These are phyloP conservation scores for Pseudovirgaria hyperparasitica DNA, from an alignment of 2,329 filamentous ascomycete species.

Conservation along the genomic window DNA sequence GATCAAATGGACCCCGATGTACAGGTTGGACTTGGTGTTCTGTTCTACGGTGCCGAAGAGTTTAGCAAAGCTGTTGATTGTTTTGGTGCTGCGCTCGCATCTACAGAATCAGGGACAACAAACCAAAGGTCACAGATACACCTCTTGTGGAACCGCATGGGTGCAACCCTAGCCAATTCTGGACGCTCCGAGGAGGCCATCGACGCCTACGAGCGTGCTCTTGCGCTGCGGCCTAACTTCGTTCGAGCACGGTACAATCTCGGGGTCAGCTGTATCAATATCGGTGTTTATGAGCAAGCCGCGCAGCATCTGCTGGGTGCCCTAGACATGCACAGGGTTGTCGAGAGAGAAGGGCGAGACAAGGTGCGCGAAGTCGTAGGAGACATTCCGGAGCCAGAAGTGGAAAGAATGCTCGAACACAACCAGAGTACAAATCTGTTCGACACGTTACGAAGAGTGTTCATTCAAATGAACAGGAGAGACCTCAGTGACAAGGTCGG, in stretches of 20 bases:
- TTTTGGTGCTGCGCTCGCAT: constrained; percentile 82
- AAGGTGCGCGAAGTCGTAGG: constrained; percentile 70
- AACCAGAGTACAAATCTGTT: constrained; percentile 96
- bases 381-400: constrained; percentile 52
- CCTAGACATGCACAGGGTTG: constrained; percentile 87
- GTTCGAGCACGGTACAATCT: constrained; percentile 95
- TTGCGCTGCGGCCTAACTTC: constrained; percentile 86
- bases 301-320: constrained; percentile 87
- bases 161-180: constrained; percentile 89
- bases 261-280: constrained; percentile 93
- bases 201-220: constrained; percentile 85
- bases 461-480: constrained; percentile 83
- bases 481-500: constrained; percentile 83
- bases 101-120: constrained; percentile 67
- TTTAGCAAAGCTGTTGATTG: constrained; percentile 98
- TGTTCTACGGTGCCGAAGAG: constrained; percentile 96
- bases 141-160: constrained; percentile 92
- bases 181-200: constrained; percentile 93
- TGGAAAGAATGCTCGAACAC: constrained; percentile 82
- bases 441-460: constrained; percentile 88
- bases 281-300: constrained; percentile 86
- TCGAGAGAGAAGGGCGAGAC: constrained; percentile 73
- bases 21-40: constrained; percentile 87
- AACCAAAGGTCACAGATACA: constrained; percentile 83
- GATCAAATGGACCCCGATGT: constrained; percentile 98